Conservation (phyloP, 2,329 filamentous ascomycete species). For the Epichloe sylvatica region DNA sequence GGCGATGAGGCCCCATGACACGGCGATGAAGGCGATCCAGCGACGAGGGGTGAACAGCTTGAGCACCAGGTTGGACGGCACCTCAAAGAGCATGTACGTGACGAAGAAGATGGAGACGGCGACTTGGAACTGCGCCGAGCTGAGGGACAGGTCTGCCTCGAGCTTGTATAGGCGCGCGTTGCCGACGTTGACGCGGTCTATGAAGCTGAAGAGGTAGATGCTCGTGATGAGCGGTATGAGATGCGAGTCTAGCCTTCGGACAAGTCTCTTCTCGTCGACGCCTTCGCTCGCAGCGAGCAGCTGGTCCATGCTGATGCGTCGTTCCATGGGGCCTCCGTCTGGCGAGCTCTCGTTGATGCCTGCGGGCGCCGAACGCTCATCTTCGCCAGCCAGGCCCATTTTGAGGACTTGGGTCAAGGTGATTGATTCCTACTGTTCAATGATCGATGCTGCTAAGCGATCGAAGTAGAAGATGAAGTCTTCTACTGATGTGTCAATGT, state of each 20-base stretch:
- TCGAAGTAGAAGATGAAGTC: no score
- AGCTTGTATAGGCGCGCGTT: slow-evolving; percentile 55
- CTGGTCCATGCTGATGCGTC: slow-evolving; percentile 7
- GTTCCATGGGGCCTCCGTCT: not conserved
- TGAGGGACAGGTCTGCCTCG: slow-evolving; percentile 47
- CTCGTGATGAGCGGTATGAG: slow-evolving; percentile 54
- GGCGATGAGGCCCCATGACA: slow-evolving; percentile 54
- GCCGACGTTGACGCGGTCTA: slow-evolving; percentile 62
- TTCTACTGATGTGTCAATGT: no score
- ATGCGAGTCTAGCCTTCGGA: slow-evolving; percentile 50
- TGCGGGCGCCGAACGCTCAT: not conserved
- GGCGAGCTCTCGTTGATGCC: not conserved
- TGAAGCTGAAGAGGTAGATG: slow-evolving; percentile 61
- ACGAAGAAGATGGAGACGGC: slow-evolving; percentile 55
- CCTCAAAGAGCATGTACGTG: slow-evolving; percentile 47
- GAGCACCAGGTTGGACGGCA: slow-evolving; percentile 50
- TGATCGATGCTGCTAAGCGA: no score
- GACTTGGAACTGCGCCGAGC: slow-evolving; percentile 52
- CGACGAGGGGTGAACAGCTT: slow-evolving; percentile 48
- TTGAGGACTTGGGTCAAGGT: no score
- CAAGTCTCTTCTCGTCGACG: slow-evolving; percentile 37
- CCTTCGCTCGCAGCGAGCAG: slow-evolving; percentile 6
- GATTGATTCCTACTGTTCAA: not conserved
- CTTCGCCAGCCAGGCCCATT: not conserved
- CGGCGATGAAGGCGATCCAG: slow-evolving; percentile 51